Conservation (phyloP, 2,329 filamentous ascomycete species). For the Aspergillus floridensis region DNA sequence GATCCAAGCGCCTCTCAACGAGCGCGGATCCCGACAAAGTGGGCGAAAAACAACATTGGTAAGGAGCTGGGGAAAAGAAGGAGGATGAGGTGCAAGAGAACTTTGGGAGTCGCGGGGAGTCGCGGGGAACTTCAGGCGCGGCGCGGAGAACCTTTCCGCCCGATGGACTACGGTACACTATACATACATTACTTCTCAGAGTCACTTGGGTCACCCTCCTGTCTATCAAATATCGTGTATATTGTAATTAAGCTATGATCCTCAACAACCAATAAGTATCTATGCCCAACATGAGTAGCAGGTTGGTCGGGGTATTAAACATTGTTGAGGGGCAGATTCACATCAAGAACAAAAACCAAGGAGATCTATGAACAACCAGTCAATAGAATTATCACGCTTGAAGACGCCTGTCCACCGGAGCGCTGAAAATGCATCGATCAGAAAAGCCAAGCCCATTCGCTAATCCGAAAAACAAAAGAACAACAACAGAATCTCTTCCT, state of each 20-base stretch:
- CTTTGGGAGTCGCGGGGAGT: background rate
- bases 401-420: slow-evolving; percentile 21
- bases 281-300: slow-evolving; percentile 7
- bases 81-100: background rate
- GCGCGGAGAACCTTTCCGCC: background rate
- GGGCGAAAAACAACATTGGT: background rate
- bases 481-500: slow-evolving; percentile 13
- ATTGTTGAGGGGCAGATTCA: slow-evolving; percentile 1
- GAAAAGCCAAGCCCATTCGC: slow-evolving; percentile 6
- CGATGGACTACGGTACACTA: background rate
- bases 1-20: background rate
- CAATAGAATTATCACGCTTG: background rate
- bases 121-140: slow-evolving; percentile 3
- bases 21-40: background rate
- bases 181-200: too few species aligned
- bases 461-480: slow-evolving; percentile 7
- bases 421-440: slow-evolving; percentile 24
- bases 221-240: background rate
- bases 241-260: background rate
- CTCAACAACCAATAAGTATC: background rate
- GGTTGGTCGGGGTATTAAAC: slow-evolving; percentile 17
- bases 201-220: background rate
- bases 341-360: slow-evolving; percentile 4
- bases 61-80: background rate
- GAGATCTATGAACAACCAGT: slow-evolving; percentile 15